A percentile compares a stretch with the other conserved stretches of the same genome.
These are phyloP conservation scores for Apiospora aurea DNA, from an alignment of 2,329 filamentous ascomycete species.

Conservation along the genomic window DNA sequence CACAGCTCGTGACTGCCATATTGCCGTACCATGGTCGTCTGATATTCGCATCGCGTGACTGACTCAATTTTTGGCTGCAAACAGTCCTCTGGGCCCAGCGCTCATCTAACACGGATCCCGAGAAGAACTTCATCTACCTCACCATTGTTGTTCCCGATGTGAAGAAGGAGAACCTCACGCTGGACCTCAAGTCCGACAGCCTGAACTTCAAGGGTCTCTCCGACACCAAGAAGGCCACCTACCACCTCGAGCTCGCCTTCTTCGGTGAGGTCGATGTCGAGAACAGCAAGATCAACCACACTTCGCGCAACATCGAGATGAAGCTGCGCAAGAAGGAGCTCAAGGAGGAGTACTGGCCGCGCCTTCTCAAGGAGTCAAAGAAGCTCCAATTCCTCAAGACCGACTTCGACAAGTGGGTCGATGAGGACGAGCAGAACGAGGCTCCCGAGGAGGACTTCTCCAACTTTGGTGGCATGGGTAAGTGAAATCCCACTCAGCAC, in stretches of 20 bases:
- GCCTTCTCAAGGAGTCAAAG: slow-evolving; percentile 87
- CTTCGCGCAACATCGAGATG: slow-evolving; percentile 84
- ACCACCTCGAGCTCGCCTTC: slow-evolving; percentile 86
- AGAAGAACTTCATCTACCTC: slow-evolving; percentile 95
- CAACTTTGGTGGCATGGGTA: slow-evolving; percentile 71
- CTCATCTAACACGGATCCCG: slow-evolving; percentile 78
- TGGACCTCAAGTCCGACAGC: slow-evolving; percentile 80
- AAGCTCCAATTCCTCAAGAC: slow-evolving; percentile 98
- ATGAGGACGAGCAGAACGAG: slow-evolving; percentile 98
- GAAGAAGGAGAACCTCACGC: slow-evolving; percentile 74
- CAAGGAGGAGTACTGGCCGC: slow-evolving; percentile 93
- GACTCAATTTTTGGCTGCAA: slow-evolving; percentile 26
- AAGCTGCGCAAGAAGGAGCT: slow-evolving; percentile 97
- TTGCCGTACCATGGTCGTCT: neutral
- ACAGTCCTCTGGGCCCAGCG: slow-evolving; percentile 97
- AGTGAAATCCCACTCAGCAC: slow-evolving; percentile 39
- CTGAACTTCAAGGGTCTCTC: slow-evolving; percentile 86
- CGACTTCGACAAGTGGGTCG: slow-evolving; percentile 99
- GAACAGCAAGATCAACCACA: slow-evolving; percentile 88
- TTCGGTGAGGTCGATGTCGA: slow-evolving; percentile 88
- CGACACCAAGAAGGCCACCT: slow-evolving; percentile 83
- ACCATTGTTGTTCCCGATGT: slow-evolving; percentile 91
- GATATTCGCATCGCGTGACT: slow-evolving; percentile 1
- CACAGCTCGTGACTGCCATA: neutral
- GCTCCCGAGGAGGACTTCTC: slow-evolving; percentile 81